These are phyloP conservation scores for Tardiomyces blankii DNA, from an alignment of 1,139 yeast genomes.

Conservation along the genomic window DNA sequence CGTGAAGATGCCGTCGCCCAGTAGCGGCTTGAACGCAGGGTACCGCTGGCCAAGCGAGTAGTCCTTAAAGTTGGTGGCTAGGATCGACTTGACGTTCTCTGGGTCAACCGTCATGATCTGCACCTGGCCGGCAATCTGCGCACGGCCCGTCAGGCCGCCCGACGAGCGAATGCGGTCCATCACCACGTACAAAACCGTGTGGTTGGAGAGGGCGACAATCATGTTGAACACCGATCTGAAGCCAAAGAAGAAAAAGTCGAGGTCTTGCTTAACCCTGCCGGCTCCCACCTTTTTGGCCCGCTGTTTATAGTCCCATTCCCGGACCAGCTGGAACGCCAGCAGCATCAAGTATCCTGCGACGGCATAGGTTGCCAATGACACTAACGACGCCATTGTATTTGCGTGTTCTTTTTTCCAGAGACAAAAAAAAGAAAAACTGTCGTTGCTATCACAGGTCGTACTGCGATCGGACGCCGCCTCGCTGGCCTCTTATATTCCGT, in stretches of 20 bases:
- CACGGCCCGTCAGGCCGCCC: slow-evolving; percentile 6
- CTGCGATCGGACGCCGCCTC: no score
- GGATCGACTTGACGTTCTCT: slow-evolving; percentile 27
- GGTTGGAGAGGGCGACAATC: background rate
- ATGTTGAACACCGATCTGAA: slow-evolving; percentile 4
- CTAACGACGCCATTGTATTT: no score
- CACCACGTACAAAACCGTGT: slow-evolving; percentile 6
- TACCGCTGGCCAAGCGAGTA: slow-evolving; percentile 40
- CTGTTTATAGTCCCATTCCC: slow-evolving; percentile 3
- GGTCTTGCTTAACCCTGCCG: slow-evolving; percentile 2
- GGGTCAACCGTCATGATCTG: slow-evolving; percentile 36
- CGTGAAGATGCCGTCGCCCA: slow-evolving; percentile 51
- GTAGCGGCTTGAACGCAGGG: slow-evolving; percentile 28
- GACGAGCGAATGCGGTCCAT: background rate
- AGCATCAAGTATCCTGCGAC: no score
- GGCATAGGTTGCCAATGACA: no score
- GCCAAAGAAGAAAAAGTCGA: slow-evolving; percentile 5
- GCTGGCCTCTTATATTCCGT: no score
- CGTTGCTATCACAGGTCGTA: no score
- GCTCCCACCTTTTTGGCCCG: slow-evolving; percentile 7
- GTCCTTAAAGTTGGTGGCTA: slow-evolving; percentile 36
- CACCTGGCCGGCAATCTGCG: slow-evolving; percentile 6
- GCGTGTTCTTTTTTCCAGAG: no score
- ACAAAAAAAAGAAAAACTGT: no score
- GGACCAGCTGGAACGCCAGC: background rate